Percentiles rank a stretch among this genome's conserved stretches.
phyloP scores from a whole-genome alignment of 2,329 filamentous ascomycete species.

The Ophiosphaerella korrae region DNA sequence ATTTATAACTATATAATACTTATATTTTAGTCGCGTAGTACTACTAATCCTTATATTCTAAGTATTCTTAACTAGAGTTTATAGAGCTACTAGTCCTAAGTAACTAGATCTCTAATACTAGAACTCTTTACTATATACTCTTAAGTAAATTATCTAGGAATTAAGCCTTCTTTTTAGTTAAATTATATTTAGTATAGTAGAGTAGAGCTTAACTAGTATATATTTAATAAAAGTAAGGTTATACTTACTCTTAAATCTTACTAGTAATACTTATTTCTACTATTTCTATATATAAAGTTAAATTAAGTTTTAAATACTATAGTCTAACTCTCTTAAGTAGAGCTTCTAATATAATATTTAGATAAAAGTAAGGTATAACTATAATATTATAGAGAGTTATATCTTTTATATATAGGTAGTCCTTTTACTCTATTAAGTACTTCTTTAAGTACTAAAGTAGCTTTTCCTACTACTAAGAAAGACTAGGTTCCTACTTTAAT shows the following conservation, averaged over 20 bases:
- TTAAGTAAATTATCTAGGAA: slow-evolving; percentile 8
- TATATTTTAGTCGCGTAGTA: not conserved
- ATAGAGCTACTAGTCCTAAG: not conserved
- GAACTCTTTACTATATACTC: slow-evolving; percentile 5
- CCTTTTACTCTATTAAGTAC: too few species aligned
- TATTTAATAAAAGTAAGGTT: slow-evolving; percentile 5
- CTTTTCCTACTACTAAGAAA: too few species aligned
- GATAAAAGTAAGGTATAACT: not conserved
- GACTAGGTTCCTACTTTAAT: too few species aligned
- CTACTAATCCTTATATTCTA: not conserved
- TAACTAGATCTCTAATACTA: not conserved
- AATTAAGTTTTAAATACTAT: slow-evolving; percentile 3
- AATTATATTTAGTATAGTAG: not conserved
- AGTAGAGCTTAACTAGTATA: slow-evolving; percentile 1
- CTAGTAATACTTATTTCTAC: slow-evolving; percentile 1
- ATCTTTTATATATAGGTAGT: too few species aligned
- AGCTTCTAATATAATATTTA: slow-evolving; percentile 3
- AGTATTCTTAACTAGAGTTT: not conserved
- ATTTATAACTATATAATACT: not conserved
- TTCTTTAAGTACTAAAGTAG: too few species aligned
- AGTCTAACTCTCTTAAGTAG: slow-evolving; percentile 3
- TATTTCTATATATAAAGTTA: not conserved
- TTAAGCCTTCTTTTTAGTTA: slow-evolving; percentile 8
- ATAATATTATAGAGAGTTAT: not conserved
- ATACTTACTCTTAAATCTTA: slow-evolving; percentile 9